phyloP scores from a whole-genome alignment of 345 rosid species.

The Corchorus capsularis region DNA sequence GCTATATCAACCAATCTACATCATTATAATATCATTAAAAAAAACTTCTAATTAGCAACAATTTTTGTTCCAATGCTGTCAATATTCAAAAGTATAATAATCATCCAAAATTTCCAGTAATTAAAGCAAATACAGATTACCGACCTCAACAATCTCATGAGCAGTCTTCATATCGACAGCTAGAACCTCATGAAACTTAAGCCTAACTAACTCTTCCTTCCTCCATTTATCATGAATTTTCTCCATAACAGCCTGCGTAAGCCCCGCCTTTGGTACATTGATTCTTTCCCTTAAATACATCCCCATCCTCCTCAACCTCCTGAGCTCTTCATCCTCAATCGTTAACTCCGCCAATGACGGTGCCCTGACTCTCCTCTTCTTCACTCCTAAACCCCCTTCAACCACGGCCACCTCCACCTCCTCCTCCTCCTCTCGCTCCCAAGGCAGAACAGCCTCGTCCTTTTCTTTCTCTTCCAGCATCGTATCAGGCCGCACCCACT shows the following conservation, averaged over 20 bases:
- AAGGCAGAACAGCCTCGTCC: conserved; percentile 51
- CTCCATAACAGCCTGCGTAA: conserved; percentile 76
- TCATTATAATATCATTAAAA: not conserved
- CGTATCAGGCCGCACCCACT: conserved; percentile 89
- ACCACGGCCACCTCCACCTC: conserved; percentile 24
- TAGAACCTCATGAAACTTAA: conserved; percentile 92
- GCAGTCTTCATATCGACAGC: conserved; percentile 95
- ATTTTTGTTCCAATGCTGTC: not conserved
- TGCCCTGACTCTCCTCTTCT: conserved; percentile 58
- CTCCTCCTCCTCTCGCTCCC: conserved; percentile 62
- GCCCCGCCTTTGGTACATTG: conserved; percentile 85
- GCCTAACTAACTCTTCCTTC: conserved; percentile 88
- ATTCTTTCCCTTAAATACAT: conserved; percentile 84
- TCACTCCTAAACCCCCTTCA: conserved; percentile 34
- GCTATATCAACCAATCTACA: conserved; percentile 10
- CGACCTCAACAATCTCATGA: conserved; percentile 91
- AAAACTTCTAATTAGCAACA: not conserved
- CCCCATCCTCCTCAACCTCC: conserved; percentile 75
- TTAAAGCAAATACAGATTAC: conserved; percentile 16
- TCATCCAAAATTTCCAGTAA: not conserved
- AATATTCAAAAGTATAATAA: not conserved
- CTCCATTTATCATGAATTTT: conserved; percentile 95
- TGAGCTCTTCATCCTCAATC: conserved; percentile 80
- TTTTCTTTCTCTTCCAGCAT: conserved; percentile 51
- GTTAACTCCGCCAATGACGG: conserved; percentile 93